phyloP scores from a whole-genome alignment of 345 rosid genomes.

The Hibiscus syriacus region DNA sequence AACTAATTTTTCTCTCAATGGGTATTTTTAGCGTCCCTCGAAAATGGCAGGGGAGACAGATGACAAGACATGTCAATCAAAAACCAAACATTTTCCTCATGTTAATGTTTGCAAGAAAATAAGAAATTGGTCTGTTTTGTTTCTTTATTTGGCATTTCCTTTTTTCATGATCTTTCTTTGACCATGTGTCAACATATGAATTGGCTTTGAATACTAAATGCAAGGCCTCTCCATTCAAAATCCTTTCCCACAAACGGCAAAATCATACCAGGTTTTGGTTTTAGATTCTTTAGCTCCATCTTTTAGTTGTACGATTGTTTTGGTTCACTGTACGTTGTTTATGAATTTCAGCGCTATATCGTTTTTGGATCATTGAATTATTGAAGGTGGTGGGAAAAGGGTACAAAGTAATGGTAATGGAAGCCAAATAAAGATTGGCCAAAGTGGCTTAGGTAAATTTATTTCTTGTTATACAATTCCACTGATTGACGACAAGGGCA shows the following conservation, averaged over 20 bases:
- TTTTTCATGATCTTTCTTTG: background rate
- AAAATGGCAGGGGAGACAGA: slow-evolving; percentile 14
- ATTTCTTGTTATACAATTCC: too few species aligned
- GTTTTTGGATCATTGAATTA: too few species aligned
- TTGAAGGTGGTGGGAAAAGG: background rate
- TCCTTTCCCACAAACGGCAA: background rate
- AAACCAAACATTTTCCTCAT: background rate
- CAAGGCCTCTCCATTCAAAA: slow-evolving; percentile 14
- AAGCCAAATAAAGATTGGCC: too few species aligned
- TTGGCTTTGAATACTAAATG: background rate
- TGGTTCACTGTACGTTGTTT: too few species aligned
- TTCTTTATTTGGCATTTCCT: background rate
- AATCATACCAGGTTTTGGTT: background rate
- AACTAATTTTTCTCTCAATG: slow-evolving; percentile 16
- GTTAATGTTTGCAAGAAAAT: background rate
- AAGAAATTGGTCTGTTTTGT: background rate
- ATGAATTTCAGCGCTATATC: too few species aligned
- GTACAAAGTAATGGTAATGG: background rate
- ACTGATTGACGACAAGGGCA: too few species aligned
- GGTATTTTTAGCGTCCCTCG: slow-evolving; percentile 1
- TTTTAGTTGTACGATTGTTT: too few species aligned
- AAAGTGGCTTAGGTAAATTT: too few species aligned
- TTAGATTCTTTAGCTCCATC: too few species aligned
- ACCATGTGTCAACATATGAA: slow-evolving; percentile 8
- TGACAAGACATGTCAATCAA: slow-evolving; percentile 9